phyloP scores from a whole-genome alignment of 179 eudicot genomes.

The Spergularia azorica region DNA sequence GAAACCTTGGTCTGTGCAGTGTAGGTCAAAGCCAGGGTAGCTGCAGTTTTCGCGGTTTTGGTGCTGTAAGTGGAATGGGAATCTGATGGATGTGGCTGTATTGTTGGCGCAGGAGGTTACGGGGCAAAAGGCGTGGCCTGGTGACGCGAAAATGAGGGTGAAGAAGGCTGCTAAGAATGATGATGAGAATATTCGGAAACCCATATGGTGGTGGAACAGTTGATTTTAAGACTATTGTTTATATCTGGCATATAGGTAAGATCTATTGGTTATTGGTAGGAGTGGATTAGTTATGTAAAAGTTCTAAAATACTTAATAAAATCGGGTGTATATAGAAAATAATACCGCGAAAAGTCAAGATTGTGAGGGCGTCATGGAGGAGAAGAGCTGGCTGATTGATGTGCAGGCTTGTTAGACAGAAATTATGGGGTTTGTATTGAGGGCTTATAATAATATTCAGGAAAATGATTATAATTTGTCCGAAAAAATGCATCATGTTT shows the following conservation, averaged over 20 bases:
- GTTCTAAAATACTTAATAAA: neutral
- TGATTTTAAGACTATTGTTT: neutral
- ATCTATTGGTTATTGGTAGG: neutral
- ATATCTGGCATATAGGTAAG: neutral
- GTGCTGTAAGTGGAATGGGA: conserved; percentile 52
- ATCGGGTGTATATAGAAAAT: neutral
- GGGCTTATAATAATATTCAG: neutral
- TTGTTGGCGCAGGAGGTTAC: conserved; percentile 35
- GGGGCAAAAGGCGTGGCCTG: conserved; percentile 36
- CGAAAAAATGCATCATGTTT: neutral
- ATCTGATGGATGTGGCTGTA: conserved; percentile 29
- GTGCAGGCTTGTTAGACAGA: conserved; percentile 22
- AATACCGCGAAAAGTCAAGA: conserved; percentile 29
- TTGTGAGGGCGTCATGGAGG: neutral
- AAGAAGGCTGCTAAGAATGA: conserved; percentile 30
- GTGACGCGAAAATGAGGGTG: conserved; percentile 19
- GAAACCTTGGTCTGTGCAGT: conserved; percentile 36
- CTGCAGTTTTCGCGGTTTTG: conserved; percentile 41
- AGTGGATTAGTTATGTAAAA: conserved; percentile 19
- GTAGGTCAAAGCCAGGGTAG: conserved; percentile 60
- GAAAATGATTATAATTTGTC: neutral
- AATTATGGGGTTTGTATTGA: conserved; percentile 2
- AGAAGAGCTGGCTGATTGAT: conserved; percentile 9
- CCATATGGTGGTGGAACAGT: conserved; percentile 29
- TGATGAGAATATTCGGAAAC: conserved; percentile 22